Evolutionary conservation across 495 filamentous ascomycete genomes (phyloP).

Genomic region (Aspergillus kassunensis): DNA sequence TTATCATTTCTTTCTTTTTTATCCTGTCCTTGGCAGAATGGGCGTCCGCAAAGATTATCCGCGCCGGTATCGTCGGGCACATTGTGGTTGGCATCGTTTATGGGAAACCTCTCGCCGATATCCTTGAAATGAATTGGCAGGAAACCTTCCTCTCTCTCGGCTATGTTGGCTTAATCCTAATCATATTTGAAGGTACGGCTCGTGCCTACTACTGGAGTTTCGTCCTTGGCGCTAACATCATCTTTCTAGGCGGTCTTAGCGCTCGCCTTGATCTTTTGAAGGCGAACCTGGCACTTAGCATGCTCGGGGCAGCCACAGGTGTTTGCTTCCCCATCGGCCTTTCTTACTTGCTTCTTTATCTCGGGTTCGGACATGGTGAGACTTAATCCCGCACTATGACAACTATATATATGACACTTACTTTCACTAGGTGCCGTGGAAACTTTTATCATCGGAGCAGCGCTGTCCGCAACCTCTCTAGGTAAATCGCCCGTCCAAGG

Average conservation of each 20-base stretch:
- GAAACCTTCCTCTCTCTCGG: slow-evolving; percentile 30
- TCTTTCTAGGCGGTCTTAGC: slow-evolving; percentile 26
- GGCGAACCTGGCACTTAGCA: slow-evolving; percentile 29
- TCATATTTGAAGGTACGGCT: slow-evolving; percentile 32
- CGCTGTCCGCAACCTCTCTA: slow-evolving; percentile 33
- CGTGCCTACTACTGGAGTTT: too few relatives aligned
- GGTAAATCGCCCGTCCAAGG: slow-evolving; percentile 13
- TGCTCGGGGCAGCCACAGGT: slow-evolving; percentile 29
- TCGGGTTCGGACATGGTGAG: slow-evolving; percentile 31
- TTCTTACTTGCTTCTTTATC: slow-evolving; percentile 28
- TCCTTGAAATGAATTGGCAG: slow-evolving; percentile 29
- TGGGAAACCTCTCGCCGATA: slow-evolving; percentile 29
- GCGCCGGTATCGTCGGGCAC: slow-evolving; percentile 32
- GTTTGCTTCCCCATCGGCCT: slow-evolving; percentile 33
- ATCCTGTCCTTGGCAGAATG: slow-evolving; percentile 32
- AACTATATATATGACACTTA: neutral
- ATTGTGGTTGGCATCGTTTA: slow-evolving; percentile 37
- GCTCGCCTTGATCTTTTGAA: slow-evolving; percentile 31
- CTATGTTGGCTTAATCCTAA: slow-evolving; percentile 35
- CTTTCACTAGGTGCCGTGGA: slow-evolving; percentile 26
- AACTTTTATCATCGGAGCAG: slow-evolving; percentile 34
- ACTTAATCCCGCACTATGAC: neutral
- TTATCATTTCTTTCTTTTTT: slow-evolving; percentile 35
- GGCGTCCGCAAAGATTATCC: slow-evolving; percentile 27
- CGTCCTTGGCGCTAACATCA: too few relatives aligned